phyloP scores from a whole-genome alignment of 768 basidiomycete genomes.

The Mycena rosella region DNA sequence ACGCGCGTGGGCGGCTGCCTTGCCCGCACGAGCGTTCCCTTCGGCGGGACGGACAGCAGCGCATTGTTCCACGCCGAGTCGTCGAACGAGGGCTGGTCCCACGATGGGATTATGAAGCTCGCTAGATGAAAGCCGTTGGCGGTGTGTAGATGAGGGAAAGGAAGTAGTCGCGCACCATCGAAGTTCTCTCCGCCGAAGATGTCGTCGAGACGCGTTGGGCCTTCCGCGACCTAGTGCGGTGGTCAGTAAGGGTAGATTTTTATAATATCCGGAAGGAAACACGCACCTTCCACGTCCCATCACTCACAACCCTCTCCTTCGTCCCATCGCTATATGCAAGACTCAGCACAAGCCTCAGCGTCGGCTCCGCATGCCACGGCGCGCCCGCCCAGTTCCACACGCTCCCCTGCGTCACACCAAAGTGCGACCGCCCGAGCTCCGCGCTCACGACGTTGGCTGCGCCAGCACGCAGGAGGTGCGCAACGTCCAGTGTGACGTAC shows the following conservation, averaged over 20 bases:
- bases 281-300: slow-evolving; percentile 40
- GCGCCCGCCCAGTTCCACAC: slow-evolving; percentile 49
- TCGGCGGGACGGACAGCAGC: slow-evolving; percentile 38
- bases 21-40: slow-evolving; percentile 39
- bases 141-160: no score
- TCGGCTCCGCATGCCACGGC: slow-evolving; percentile 48
- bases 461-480: no score
- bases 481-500: slow-evolving; percentile 45
- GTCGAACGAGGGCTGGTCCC: slow-evolving; percentile 38
- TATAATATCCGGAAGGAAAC: no score
- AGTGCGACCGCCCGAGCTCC: slow-evolving; percentile 46
- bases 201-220: slow-evolving; percentile 46
- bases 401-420: slow-evolving; percentile 46
- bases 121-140: slow-evolving; percentile 23
- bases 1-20: slow-evolving; percentile 44
- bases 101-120: slow-evolving; percentile 40
- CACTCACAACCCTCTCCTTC: slow-evolving; percentile 35
- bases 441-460: slow-evolving; percentile 40
- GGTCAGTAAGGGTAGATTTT: no score
- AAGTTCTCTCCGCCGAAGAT: slow-evolving; percentile 48
- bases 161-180: slow-evolving; percentile 39
- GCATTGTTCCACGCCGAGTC: slow-evolving; percentile 40
- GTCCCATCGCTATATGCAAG: slow-evolving; percentile 46
- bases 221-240: slow-evolving; percentile 37
- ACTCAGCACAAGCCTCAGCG: slow-evolving; percentile 41